Percentiles rank a stretch among this genome's conserved stretches.
phyloP scores from a whole-genome alignment of 2,329 filamentous ascomycete species.

The Mariannaea sp. region DNA sequence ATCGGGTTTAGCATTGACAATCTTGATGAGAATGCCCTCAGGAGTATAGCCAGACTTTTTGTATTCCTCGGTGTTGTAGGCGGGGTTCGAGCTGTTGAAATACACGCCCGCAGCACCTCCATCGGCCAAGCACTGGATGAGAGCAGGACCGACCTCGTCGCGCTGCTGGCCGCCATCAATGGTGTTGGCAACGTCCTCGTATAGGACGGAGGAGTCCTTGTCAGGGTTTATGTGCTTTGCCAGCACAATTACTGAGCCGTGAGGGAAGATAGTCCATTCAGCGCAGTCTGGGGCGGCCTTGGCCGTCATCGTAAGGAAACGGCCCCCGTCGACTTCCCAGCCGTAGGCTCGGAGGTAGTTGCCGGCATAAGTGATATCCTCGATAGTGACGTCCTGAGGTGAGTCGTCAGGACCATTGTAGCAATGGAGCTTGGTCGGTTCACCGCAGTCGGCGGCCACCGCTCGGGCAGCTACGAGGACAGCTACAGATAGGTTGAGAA shows the following conservation, averaged over 20 bases:
- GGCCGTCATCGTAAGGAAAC: constrained; percentile 28
- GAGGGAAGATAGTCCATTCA: constrained; percentile 31
- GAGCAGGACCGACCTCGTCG: constrained; percentile 10
- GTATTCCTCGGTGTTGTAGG: constrained; percentile 28
- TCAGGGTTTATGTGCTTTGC: constrained; percentile 35
- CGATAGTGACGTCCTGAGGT: constrained; percentile 26
- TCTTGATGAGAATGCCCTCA: constrained; percentile 37
- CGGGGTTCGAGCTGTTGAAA: constrained; percentile 21
- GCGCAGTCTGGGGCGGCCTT: constrained; percentile 26
- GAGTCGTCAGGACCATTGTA: constrained; percentile 24
- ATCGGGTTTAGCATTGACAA: constrained; percentile 23
- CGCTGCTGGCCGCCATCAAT: constrained; percentile 33
- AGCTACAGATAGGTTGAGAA: constrained; percentile 1
- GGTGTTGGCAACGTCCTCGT: constrained; percentile 35
- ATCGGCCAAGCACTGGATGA: constrained; percentile 29
- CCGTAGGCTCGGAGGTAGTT: constrained; percentile 20
- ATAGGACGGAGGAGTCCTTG: constrained; percentile 30
- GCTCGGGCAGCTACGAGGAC: not conserved
- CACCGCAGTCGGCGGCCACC: constrained; percentile 7
- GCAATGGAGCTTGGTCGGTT: constrained; percentile 21
- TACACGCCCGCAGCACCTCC: constrained; percentile 32
- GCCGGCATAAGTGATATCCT: constrained; percentile 28
- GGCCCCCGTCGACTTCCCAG: not conserved
- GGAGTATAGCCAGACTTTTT: constrained; percentile 27
- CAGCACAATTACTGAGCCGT: constrained; percentile 27